Base-by-base conservation (phyloP, 164 flowering plant species). In the Magnolia sinica region DNA sequence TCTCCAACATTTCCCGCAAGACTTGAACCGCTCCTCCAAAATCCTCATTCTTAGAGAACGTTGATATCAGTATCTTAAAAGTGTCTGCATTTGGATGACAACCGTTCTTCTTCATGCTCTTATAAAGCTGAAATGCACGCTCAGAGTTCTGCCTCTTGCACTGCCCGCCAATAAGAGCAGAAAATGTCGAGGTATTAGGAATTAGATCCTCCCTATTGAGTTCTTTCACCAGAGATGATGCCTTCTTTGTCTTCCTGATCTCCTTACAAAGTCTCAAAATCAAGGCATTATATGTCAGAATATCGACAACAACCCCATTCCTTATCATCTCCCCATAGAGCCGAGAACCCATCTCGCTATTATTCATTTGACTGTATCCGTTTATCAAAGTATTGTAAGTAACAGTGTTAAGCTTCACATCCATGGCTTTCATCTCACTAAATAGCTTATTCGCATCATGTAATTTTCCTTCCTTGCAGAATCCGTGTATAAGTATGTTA, bases 181-280 rank as follows among this genome's bases (percentile, higher is more conserved):
- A 85, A 82, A 85, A 95, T 45, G 99, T 95, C 7, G 95, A 88
- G 8, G 93, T 79, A 82, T 95, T 93, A 37, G 95, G 96, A 10
- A 81, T 84, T 11, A 92, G 82, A 29, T 86, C 86, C 78, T 87
- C 82, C 76, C 80, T 88, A 68, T 87, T 92, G 65, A 93, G 90
- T 64, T 89, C 87, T 85, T 88, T 91, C 23, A 92, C 90, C 74
- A 92, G 50, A 80, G 83, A 78, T 24, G 95, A 93, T 50, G 96
- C 97, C 81, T 90, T 92, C 85, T 86, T 95, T 8, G 95, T 93
- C 91, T 88, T 93, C 45, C 97, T 97, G n/a, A n/a, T n/a, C 71
- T 85, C 91, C 76, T 87, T 91, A 87, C 95, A 95, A 24, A 91
- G 82, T 63, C 94, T 94, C 83, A 85, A 71, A 65, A 95, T 88